phyloP scores from a whole-genome alignment of 805 yeast species.

The Metschnikowia proteae region DNA sequence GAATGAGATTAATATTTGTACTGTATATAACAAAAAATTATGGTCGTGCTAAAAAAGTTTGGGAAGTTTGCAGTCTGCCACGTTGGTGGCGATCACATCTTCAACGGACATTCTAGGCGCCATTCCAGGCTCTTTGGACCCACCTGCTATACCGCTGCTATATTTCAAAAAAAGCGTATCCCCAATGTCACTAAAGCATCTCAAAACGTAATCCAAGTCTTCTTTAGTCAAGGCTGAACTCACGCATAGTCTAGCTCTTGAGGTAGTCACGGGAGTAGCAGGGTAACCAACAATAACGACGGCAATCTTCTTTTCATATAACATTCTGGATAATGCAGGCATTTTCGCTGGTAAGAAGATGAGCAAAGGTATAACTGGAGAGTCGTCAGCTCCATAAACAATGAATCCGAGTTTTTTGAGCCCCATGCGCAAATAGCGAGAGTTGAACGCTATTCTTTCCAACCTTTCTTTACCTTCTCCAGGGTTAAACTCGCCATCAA shows the following conservation, averaged over 20 bases:
- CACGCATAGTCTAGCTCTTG: slow-evolving; percentile 90
- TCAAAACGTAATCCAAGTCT: slow-evolving; percentile 79
- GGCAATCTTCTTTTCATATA: slow-evolving; percentile 78
- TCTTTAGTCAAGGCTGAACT: slow-evolving; percentile 89
- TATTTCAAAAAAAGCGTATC: slow-evolving; percentile 71
- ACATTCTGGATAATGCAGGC: slow-evolving; percentile 85
- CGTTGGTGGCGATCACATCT: slow-evolving; percentile 70
- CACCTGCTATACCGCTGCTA: slow-evolving; percentile 75
- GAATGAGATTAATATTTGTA: neutral
- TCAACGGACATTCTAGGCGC: slow-evolving; percentile 76
- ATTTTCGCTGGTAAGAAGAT: slow-evolving; percentile 88
- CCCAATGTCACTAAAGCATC: slow-evolving; percentile 72
- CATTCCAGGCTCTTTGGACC: slow-evolving; percentile 49
- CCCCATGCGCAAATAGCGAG: slow-evolving; percentile 88
- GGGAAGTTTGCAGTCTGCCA: slow-evolving; percentile 51
- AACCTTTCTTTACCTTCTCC: slow-evolving; percentile 92
- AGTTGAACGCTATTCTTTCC: slow-evolving; percentile 91
- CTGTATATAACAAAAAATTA: slow-evolving; percentile 2
- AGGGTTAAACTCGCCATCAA: slow-evolving; percentile 78
- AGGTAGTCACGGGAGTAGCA: slow-evolving; percentile 87
- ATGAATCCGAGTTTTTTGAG: slow-evolving; percentile 90
- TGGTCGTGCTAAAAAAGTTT: slow-evolving; percentile 10
- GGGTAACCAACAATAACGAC: slow-evolving; percentile 97
- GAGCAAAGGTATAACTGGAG: slow-evolving; percentile 90
- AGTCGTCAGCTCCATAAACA: slow-evolving; percentile 91